These are phyloP conservation scores for Trichoderma hamatum DNA, from an alignment of 2,329 filamentous ascomycete species.

Conservation along the genomic window DNA sequence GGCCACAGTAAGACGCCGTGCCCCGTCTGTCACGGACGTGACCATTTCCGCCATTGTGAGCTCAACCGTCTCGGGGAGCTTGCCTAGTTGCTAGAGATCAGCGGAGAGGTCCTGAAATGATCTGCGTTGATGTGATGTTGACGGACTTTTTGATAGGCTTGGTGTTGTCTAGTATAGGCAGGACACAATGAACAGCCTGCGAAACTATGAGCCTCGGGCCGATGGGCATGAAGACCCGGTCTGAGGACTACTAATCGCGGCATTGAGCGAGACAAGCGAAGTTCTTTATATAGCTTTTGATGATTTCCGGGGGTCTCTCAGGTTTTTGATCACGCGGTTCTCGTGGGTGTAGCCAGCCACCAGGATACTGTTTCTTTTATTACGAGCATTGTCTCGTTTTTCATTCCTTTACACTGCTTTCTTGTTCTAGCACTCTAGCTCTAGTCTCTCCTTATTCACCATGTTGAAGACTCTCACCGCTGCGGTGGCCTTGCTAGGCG, in stretches of 20 bases:
- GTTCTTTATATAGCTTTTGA: constrained; percentile 15
- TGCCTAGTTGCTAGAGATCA: constrained; percentile 5
- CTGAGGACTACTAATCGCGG: not conserved
- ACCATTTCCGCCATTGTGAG: not conserved
- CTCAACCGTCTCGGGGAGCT: not conserved
- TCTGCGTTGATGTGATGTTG: not conserved
- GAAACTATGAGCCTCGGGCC: not conserved
- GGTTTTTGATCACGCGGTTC: constrained; percentile 10
- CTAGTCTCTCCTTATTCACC: not conserved
- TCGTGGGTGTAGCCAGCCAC: not conserved
- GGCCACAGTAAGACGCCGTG: not conserved
- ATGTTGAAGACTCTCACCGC: constrained; percentile 29
- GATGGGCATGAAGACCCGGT: constrained; percentile 12
- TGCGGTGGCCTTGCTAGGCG: constrained; percentile 28
- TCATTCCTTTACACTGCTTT: not conserved
- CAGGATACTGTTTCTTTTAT: constrained; percentile 1
- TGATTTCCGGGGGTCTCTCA: not conserved
- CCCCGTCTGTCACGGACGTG: constrained; percentile 19
- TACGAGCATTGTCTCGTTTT: constrained; percentile 7
- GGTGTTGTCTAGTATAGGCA: not conserved
- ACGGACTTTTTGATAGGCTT: not conserved
- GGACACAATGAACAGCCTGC: not conserved
- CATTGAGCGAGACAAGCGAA: not conserved
- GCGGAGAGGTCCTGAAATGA: constrained; percentile 6
- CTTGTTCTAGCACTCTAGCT: not conserved